Evolutionary conservation across 2,329 filamentous ascomycete species (phyloP), one percentile per base, ranked within the genome.

Genomic region (Rhytidhysteron rufulum): DNA sequence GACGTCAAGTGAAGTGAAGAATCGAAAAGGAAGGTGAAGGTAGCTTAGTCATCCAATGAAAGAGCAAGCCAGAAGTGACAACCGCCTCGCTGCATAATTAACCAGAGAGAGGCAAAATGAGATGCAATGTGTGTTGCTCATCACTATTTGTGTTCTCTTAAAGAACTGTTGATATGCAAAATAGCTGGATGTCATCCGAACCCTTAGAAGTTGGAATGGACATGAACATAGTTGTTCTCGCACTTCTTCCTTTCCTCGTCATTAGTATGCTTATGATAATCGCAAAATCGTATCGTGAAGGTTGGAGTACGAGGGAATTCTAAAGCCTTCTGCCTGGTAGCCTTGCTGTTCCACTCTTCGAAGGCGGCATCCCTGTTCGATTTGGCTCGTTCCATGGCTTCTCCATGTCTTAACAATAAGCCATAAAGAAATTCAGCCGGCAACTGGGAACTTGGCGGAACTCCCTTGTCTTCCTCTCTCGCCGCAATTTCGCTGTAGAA

Each of bases 81-180:
- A n/a, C n/a, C n/a, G n/a, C n/a, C n/a, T n/a, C n/a, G n/a, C n/a
- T n/a, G n/a, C n/a, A n/a, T n/a, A n/a, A n/a, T n/a, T n/a, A n/a
- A n/a, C n/a, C n/a, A n/a, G n/a, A n/a, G n/a, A n/a, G n/a, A n/a
- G n/a, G n/a, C n/a, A n/a, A n/a, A n/a, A n/a, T n/a, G n/a, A n/a
- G n/a, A n/a, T n/a, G n/a, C n/a, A n/a, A n/a, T n/a, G n/a, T n/a
- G n/a, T n/a, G n/a, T n/a, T n/a, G n/a, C n/a, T n/a, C n/a, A n/a
- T n/a, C n/a, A n/a, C n/a, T n/a, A n/a, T n/a, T n/a, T n/a, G n/a
- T n/a, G n/a, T n/a, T n/a, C n/a, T n/a, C n/a, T n/a, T n/a, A n/a
- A n/a, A n/a, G n/a, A n/a, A n/a, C n/a, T 13, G 53, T 56, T 31
- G 56, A 51, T 7, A 38, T 48, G n/a, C 42, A 57, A 21, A 56